Evolutionary conservation across 768 basidiomycete species (phyloP).

Genomic region (Amanita muscaria): DNA sequence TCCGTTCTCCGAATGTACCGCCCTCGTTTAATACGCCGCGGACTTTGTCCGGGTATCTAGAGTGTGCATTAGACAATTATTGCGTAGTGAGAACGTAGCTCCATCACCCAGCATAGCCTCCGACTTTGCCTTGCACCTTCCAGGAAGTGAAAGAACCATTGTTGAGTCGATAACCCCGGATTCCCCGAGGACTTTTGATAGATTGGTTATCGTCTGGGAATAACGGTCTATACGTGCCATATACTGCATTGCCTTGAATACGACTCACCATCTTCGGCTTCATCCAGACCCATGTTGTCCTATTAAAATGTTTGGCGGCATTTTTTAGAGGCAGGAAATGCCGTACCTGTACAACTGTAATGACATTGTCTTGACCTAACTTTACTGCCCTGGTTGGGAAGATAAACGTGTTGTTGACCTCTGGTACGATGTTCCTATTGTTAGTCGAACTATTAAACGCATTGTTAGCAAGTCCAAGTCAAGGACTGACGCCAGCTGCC

Average conservation of each 20-base stretch:
- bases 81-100: too few species aligned
- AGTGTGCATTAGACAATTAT: too few species aligned
- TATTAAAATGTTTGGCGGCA: slow-evolving; percentile 21
- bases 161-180: slow-evolving; percentile 68
- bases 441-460: slow-evolving; percentile 47
- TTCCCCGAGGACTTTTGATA: slow-evolving; percentile 68
- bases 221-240: background rate
- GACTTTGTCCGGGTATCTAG: slow-evolving; percentile 68
- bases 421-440: slow-evolving; percentile 48
- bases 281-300: slow-evolving; percentile 78
- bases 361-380: slow-evolving; percentile 55
- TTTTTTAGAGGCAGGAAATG: background rate
- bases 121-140: slow-evolving; percentile 71
- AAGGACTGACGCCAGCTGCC: background rate
- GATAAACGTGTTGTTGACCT: slow-evolving; percentile 57
- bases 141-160: slow-evolving; percentile 50
- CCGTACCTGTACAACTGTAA: slow-evolving; percentile 67
- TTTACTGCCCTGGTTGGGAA: slow-evolving; percentile 51
- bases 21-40: slow-evolving; percentile 66
- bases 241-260: background rate
- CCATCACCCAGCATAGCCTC: slow-evolving; percentile 58
- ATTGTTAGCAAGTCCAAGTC: background rate
- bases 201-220: slow-evolving; percentile 34
- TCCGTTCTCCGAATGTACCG: slow-evolving; percentile 60
- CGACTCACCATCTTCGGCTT: slow-evolving; percentile 40